Evolutionary conservation across 768 basidiomycete species (phyloP).

Genomic region (Mycena sanguinolenta): DNA sequence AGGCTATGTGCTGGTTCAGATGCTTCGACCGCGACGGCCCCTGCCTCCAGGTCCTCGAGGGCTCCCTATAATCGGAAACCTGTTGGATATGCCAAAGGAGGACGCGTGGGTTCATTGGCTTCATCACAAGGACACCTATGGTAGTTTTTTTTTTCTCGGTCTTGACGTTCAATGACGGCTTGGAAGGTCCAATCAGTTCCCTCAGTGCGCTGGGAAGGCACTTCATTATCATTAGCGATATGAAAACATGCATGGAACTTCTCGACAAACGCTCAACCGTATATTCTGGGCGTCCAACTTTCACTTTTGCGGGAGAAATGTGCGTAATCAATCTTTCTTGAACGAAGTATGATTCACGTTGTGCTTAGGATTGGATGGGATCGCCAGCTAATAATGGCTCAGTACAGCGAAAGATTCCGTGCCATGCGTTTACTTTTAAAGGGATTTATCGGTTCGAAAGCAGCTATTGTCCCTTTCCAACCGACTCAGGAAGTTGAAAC

Average conservation of each 20-base stretch:
- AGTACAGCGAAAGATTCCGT: constrained; percentile 54
- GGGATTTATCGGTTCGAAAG: constrained; percentile 56
- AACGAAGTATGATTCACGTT: constrained; percentile 29
- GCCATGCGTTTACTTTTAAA: constrained; percentile 58
- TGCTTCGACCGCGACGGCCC: constrained; percentile 30
- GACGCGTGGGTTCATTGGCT: constrained; percentile 40
- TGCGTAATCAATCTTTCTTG: constrained; percentile 24
- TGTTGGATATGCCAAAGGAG: constrained; percentile 45
- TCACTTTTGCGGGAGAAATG: constrained; percentile 54
- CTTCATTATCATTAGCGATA: constrained; percentile 46
- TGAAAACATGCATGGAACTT: constrained; percentile 48
- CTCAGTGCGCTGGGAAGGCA: constrained; percentile 44
- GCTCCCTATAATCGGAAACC: constrained; percentile 50
- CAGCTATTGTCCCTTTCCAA: constrained; percentile 50
- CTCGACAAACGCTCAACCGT: constrained; percentile 51
- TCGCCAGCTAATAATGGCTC: constrained; percentile 44
- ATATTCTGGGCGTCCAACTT: constrained; percentile 49
- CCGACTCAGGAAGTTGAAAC: constrained; percentile 57
- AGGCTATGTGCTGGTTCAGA: constrained; percentile 14
- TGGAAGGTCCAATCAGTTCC: constrained; percentile 43
- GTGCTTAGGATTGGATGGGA: constrained; percentile 46
- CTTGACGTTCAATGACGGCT: constrained; percentile 1
- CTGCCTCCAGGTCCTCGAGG: constrained; percentile 51
- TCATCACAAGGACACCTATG: constrained; percentile 39
- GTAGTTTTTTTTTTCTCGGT: constrained; percentile 10